phyloP scores from a whole-genome alignment of 1,139 yeast genomes.

The Nakaseomyces sp. region DNA sequence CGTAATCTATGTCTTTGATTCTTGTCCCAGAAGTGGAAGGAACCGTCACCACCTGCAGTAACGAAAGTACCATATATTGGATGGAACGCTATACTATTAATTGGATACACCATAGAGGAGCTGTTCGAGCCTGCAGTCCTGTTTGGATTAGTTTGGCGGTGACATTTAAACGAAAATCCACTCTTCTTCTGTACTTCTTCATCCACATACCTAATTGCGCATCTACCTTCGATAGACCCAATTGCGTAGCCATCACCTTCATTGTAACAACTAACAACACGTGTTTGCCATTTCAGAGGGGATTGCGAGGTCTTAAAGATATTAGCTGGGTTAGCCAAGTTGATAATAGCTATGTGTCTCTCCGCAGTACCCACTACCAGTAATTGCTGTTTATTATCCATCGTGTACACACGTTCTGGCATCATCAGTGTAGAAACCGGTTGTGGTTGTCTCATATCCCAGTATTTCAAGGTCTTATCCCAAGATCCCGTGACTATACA shows the following conservation, averaged over 20 bases:
- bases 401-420: constrained; percentile 86
- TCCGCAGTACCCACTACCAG: constrained; percentile 92
- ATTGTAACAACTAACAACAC: constrained; percentile 74
- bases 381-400: constrained; percentile 76
- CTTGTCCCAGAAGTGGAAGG: constrained; percentile 94
- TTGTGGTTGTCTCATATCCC: constrained; percentile 73
- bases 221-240: constrained; percentile 92
- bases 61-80: constrained; percentile 86
- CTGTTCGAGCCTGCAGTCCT: constrained; percentile 30
- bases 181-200: constrained; percentile 62
- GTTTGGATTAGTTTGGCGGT: constrained; percentile 42
- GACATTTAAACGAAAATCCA: constrained; percentile 92
- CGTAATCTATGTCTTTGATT: constrained; percentile 83
- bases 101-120: constrained; percentile 57
- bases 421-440: constrained; percentile 74
- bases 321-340: constrained; percentile 73
- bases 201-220: constrained; percentile 92
- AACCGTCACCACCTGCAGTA: constrained; percentile 93
- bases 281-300: constrained; percentile 89
- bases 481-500: constrained; percentile 90
- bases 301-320: constrained; percentile 67
- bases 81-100: constrained; percentile 77
- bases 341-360: constrained; percentile 67
- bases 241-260: constrained; percentile 88
- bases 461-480: constrained; percentile 86